A percentile compares a stretch with the other conserved stretches of the same genome.
phyloP scores from a whole-genome alignment of 805 yeast species.

The Wickerhamiella parazyma region DNA sequence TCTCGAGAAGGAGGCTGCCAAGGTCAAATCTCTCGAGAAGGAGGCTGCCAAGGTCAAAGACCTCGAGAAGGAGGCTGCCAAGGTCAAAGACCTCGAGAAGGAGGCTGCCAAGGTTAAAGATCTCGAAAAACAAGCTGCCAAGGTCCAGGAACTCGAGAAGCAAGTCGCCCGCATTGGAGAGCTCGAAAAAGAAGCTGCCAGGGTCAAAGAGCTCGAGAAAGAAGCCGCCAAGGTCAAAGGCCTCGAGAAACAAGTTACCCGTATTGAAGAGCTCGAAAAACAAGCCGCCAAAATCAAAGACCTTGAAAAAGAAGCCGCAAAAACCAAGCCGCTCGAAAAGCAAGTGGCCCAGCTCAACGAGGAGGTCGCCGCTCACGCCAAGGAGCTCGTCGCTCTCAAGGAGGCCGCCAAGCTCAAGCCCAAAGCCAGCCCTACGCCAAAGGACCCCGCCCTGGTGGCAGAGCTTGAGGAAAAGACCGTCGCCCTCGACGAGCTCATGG shows the following conservation, averaged over 20 bases:
- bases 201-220: neutral
- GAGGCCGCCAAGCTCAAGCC: neutral
- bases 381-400: neutral
- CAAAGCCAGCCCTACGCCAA: neutral
- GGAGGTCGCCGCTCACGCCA: too few species aligned
- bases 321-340: neutral
- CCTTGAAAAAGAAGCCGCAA: neutral
- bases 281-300: neutral
- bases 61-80: neutral
- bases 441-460: constrained; percentile 6
- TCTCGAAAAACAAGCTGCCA: too few species aligned
- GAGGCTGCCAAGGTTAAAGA: too few species aligned
- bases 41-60: too few species aligned
- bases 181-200: constrained; percentile 1
- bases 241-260: too few species aligned
- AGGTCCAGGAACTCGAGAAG: too few species aligned
- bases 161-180: too few species aligned
- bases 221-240: too few species aligned
- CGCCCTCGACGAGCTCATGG: constrained; percentile 61
- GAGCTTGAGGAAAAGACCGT: constrained; percentile 24
- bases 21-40: too few species aligned
- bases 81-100: too few species aligned
- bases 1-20: too few species aligned
- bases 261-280: neutral
- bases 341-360: constrained; percentile 1